Conservation (phyloP, 2,329 filamentous ascomycete genomes). For the Phyllosticta ampelicida region DNA sequence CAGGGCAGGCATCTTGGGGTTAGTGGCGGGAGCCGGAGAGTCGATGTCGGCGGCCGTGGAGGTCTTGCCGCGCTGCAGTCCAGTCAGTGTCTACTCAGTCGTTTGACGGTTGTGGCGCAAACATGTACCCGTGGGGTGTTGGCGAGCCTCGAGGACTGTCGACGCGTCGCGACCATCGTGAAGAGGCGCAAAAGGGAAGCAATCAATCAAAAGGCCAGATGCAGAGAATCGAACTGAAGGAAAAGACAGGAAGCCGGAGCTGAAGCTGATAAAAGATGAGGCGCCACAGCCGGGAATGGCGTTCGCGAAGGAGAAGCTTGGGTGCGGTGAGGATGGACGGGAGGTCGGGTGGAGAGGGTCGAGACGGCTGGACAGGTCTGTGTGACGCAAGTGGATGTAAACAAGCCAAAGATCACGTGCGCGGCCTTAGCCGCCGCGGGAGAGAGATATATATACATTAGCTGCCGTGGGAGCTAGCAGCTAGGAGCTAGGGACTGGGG, state of each 20-base stretch:
- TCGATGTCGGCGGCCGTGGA: not conserved
- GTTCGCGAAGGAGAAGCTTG: not conserved
- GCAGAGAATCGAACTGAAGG: not conserved
- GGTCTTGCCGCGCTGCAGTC: not conserved
- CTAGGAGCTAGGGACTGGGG: no score
- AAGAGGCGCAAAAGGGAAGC: not conserved
- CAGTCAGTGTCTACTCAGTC: not conserved
- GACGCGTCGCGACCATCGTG: conserved; percentile 6
- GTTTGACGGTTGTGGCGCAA: not conserved
- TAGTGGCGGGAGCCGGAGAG: not conserved
- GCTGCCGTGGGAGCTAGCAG: no score
- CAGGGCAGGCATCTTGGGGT: conserved; percentile 5
- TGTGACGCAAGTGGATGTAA: conserved; percentile 7
- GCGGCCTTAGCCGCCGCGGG: not conserved
- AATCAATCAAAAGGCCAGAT: not conserved
- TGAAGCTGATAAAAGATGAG: not conserved
- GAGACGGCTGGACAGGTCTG: not conserved
- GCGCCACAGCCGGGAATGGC: not conserved
- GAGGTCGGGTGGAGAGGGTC: conserved; percentile 2
- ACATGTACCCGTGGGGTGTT: conserved; percentile 8
- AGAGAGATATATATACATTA: no score
- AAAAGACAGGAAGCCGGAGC: not conserved
- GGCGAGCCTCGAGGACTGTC: conserved; percentile 6
- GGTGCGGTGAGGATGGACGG: not conserved
- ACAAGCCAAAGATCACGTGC: conserved; percentile 1